Evolutionary conservation across 2,329 filamentous ascomycete genomes (phyloP).

Genomic region (Colletotrichum camelliae): DNA sequence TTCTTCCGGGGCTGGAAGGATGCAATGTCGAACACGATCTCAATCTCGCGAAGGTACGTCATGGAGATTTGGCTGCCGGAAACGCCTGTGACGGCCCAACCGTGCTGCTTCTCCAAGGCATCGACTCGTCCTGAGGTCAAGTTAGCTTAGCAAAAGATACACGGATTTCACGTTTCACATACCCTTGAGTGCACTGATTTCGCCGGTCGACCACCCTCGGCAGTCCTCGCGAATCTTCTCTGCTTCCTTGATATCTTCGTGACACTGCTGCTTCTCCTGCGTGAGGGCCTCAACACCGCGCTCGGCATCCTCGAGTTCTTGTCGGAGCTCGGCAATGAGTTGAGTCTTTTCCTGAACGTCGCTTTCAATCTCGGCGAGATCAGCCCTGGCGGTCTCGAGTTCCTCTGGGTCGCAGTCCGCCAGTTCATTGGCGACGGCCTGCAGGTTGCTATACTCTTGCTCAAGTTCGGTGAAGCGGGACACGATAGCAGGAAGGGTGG

Average conservation of each 20-base stretch:
- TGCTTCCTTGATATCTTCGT: slow-evolving; percentile 79
- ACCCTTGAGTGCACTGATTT: slow-evolving; percentile 83
- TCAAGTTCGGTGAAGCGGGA: slow-evolving; percentile 67
- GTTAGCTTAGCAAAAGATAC: slow-evolving; percentile 39
- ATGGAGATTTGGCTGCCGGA: slow-evolving; percentile 70
- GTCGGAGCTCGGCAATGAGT: slow-evolving; percentile 69
- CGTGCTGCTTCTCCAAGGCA: slow-evolving; percentile 67
- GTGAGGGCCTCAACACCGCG: slow-evolving; percentile 65
- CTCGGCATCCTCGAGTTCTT: slow-evolving; percentile 72
- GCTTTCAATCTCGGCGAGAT: slow-evolving; percentile 67
- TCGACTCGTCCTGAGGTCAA: slow-evolving; percentile 64
- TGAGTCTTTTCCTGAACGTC: slow-evolving; percentile 74
- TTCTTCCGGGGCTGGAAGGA: slow-evolving; percentile 57
- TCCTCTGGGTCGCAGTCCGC: slow-evolving; percentile 83
- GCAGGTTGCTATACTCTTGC: slow-evolving; percentile 69
- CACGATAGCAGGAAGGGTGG: slow-evolving; percentile 69
- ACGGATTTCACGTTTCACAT: slow-evolving; percentile 25
- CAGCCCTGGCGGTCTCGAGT: slow-evolving; percentile 73
- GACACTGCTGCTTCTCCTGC: slow-evolving; percentile 71
- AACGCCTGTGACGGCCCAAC: slow-evolving; percentile 75
- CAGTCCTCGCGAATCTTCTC: slow-evolving; percentile 87
- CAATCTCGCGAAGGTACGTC: slow-evolving; percentile 74
- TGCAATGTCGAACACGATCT: slow-evolving; percentile 73
- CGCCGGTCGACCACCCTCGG: slow-evolving; percentile 84
- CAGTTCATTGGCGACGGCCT: slow-evolving; percentile 75